Evolutionary conservation across 305 asterid species (phyloP), one percentile per base, ranked within the genome.

Genomic region (Rubia peregrina): DNA sequence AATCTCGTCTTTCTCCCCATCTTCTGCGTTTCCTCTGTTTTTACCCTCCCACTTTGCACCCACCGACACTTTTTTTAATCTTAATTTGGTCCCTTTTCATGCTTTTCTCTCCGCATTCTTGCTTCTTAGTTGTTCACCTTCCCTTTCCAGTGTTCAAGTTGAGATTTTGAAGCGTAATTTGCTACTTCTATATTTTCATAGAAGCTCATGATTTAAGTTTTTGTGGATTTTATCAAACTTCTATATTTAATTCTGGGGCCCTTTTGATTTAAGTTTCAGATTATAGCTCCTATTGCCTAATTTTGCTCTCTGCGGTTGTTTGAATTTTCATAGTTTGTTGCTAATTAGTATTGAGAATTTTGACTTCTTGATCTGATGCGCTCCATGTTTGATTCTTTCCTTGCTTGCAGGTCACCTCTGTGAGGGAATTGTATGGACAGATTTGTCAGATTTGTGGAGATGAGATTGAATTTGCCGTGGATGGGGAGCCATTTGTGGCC

Each of bases 371-470:
- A 81, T 84, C 85, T 84, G 80, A 40, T 59, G 63, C 33, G 60
- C 24, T 42, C 30, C 4, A 24, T 24, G 26, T 68, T 2, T 30
- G 4, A 30, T 24, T 55, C 38, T 36, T 43, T 59, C 24, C 46
- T 70, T 68, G 9, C 36, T 46, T 36, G 77, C 89, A 92, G 98
- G 96, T 89, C 30, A 92, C 93, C 62, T 88, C 92, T 59, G 95
- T 88, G 78, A 89, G 85, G 75, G 97, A 93, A 76, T 78, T 89
- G 83, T 91, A 85, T 61, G 95, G 96, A 41, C 98, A 91, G 87
- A 91, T 84, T 81, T 94, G 98, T 68, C 96, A 94, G 93, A 94
- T 94, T 84, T 94, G 98, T 82, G 97, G 96, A 61, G 97, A 94
- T 78, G 97, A 91, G 80, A 75, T 94, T 71, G 96, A 88, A 67